These are phyloP conservation scores for Plasmodium ovale DNA, from an alignment of 169 alveolate genomes.

Conservation along the genomic window DNA sequence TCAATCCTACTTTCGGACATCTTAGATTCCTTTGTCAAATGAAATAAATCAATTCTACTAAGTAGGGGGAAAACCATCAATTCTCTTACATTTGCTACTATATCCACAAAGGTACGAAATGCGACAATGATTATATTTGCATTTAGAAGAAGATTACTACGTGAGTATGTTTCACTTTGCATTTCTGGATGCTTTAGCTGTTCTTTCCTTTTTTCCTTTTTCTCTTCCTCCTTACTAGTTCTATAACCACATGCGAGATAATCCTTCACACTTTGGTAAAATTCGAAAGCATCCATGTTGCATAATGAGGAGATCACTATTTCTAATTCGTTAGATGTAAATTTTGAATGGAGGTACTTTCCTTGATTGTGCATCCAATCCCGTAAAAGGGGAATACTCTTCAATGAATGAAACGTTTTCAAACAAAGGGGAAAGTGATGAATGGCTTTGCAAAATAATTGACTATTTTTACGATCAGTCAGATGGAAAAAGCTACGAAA, in stretches of 20 bases:
- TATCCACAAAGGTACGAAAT: neutral
- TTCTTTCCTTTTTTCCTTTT: neutral
- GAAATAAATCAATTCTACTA: neutral
- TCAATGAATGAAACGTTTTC: neutral
- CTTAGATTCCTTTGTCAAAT: neutral
- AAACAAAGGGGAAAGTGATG: neutral
- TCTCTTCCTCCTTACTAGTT: neutral
- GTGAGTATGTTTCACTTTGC: neutral
- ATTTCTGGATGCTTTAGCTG: neutral
- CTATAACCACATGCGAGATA: neutral
- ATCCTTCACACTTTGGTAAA: neutral
- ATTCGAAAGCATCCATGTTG: slow-evolving; percentile 7
- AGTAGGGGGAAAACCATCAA: neutral
- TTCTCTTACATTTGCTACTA: neutral
- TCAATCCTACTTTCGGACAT: neutral
- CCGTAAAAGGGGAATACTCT: neutral
- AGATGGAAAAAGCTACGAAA: slow-evolving; percentile 5
- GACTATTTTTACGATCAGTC: neutral
- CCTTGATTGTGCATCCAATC: no score
- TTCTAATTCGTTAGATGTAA: neutral
- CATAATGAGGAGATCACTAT: neutral
- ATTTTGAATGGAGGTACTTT: neutral
- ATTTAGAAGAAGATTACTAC: neutral
- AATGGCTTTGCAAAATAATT: neutral
- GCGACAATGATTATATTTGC: neutral